phyloP scores from a whole-genome alignment of 805 yeast species.

The Candida montana region DNA sequence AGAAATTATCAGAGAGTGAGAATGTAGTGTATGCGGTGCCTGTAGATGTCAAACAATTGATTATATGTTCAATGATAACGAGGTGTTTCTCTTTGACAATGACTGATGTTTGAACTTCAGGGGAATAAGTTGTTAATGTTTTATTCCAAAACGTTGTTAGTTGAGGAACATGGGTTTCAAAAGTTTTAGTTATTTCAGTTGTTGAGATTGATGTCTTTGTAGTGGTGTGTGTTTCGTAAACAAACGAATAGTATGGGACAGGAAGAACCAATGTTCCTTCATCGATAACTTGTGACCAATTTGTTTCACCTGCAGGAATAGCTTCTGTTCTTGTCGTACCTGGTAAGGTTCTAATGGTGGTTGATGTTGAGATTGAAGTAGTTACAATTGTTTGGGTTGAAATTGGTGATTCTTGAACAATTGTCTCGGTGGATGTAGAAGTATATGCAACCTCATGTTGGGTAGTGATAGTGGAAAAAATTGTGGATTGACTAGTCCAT shows the following conservation, averaged over 20 bases:
- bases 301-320: conserved; percentile 2
- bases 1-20: conserved; percentile 13
- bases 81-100: not conserved
- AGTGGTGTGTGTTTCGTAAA: conserved; percentile 3
- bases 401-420: conserved; percentile 1
- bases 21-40: conserved; percentile 14
- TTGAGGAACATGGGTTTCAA: conserved; percentile 7
- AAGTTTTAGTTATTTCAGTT: not conserved
- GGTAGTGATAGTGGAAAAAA: conserved; percentile 2
- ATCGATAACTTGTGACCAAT: conserved; percentile 4
- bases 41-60: conserved; percentile 7
- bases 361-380: conserved; percentile 10
- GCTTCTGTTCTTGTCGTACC: conserved; percentile 2
- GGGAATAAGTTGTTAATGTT: conserved; percentile 12
- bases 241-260: conserved; percentile 7
- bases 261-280: conserved; percentile 15
- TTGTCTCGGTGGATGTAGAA: conserved; percentile 1
- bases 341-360: conserved; percentile 11
- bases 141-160: conserved; percentile 5
- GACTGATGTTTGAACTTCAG: conserved; percentile 2
- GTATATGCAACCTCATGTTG: conserved; percentile 4
- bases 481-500: not conserved
- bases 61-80: conserved; percentile 1
- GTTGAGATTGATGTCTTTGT: conserved; percentile 3
- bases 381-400: conserved; percentile 3